Percentiles rank a stretch among this genome's conserved stretches.
Conservation (phyloP, 495 filamentous ascomycete genomes). For the Aspergillus campestris region DNA sequence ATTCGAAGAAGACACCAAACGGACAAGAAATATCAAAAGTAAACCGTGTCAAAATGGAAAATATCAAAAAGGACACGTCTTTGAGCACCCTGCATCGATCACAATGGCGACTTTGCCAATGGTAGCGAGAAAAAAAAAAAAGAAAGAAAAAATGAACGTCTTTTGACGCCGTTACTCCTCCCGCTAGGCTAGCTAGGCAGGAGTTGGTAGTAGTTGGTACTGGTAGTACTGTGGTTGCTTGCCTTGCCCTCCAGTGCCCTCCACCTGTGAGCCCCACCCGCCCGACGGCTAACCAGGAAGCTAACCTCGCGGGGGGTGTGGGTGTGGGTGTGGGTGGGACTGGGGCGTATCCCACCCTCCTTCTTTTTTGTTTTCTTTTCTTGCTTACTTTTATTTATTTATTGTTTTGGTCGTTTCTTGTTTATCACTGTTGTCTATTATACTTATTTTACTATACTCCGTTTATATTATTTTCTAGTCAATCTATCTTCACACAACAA, state of each 20-base stretch:
- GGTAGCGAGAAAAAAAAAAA: neutral
- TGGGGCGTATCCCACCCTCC: neutral
- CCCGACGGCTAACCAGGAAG: conserved; percentile 7
- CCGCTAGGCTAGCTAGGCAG: no score
- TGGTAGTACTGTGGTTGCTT: no score
- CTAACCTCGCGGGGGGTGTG: neutral
- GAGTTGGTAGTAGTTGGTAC: no score
- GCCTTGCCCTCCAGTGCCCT: conserved; percentile 1
- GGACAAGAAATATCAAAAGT: neutral
- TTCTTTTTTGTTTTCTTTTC: neutral
- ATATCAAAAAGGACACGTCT: neutral
- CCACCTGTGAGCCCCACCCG: conserved; percentile 14
- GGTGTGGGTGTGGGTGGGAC: no score
- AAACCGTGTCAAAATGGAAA: neutral
- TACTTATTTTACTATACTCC: neutral
- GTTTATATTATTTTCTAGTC: neutral
- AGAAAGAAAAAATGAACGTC: no score
- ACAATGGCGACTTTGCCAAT: conserved; percentile 17
- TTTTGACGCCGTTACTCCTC: conserved; percentile 14
- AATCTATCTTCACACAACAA: no score
- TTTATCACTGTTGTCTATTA: no score
- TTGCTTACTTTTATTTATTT: neutral
- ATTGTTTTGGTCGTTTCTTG: neutral
- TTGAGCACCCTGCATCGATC: conserved; percentile 35
- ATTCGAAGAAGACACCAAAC: neutral